Percentiles rank a stretch among this genome's conserved stretches.
phyloP scores from a whole-genome alignment of 2,329 filamentous ascomycete species.

The Aspergillus sp. region DNA sequence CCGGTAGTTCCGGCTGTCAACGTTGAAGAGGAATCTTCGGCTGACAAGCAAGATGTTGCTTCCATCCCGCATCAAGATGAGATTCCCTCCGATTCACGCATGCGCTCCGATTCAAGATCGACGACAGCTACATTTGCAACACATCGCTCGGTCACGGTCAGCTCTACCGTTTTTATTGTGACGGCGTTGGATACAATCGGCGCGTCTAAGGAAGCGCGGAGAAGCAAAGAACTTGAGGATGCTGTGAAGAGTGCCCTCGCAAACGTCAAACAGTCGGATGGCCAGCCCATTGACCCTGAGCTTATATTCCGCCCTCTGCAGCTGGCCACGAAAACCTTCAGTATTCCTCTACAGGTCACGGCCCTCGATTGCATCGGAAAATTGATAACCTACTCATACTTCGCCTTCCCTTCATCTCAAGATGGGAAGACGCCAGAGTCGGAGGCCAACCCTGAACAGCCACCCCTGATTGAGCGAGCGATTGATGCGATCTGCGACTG shows the following conservation, averaged over 20 bases:
- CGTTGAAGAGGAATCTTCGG: slow-evolving; percentile 16
- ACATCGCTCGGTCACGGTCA: slow-evolving; percentile 67
- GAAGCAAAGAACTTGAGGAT: slow-evolving; percentile 80
- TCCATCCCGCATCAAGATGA: slow-evolving; percentile 27
- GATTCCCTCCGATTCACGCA: slow-evolving; percentile 36
- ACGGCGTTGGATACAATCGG: slow-evolving; percentile 91
- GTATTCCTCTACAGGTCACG: slow-evolving; percentile 80
- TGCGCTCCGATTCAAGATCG: slow-evolving; percentile 63
- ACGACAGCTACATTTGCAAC: slow-evolving; percentile 56
- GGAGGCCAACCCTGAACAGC: slow-evolving; percentile 40
- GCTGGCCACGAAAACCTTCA: slow-evolving; percentile 83
- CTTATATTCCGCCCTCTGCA: slow-evolving; percentile 88
- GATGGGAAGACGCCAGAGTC: slow-evolving; percentile 24
- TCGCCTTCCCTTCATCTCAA: slow-evolving; percentile 67
- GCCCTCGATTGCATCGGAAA: slow-evolving; percentile 98
- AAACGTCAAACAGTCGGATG: slow-evolving; percentile 82
- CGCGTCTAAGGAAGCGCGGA: slow-evolving; percentile 84
- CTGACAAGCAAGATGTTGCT: slow-evolving; percentile 20
- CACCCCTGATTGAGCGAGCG: slow-evolving; percentile 90
- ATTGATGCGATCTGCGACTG: slow-evolving; percentile 99
- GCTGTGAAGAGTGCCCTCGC: slow-evolving; percentile 77
- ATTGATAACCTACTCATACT: slow-evolving; percentile 98
- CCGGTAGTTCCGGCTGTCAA: slow-evolving; percentile 17
- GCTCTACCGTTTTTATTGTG: slow-evolving; percentile 93
- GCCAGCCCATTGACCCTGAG: slow-evolving; percentile 82